A percentile compares a stretch with the other conserved stretches of the same genome.
phyloP scores from a whole-genome alignment of 345 rosid genomes.

The Rhizophora mangle region DNA sequence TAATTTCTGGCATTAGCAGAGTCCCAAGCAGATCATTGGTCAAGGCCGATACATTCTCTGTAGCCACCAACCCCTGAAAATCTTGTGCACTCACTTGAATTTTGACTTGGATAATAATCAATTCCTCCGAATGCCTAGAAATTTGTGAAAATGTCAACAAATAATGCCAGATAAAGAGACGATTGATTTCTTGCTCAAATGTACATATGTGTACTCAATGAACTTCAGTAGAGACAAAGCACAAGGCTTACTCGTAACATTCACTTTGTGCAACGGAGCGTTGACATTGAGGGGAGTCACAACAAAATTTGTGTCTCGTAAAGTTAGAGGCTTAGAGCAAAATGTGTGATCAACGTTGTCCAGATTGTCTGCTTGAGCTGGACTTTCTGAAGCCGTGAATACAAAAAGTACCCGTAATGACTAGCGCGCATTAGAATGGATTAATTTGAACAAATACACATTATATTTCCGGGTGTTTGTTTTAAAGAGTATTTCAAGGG shows the following conservation, averaged over 20 bases:
- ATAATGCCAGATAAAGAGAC: no score
- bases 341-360: no score
- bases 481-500: no score
- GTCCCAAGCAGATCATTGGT: constrained; percentile 10
- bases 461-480: no score
- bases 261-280: neutral
- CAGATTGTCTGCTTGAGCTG: no score
- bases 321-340: neutral
- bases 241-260: neutral
- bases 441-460: no score
- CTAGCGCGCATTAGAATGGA: no score
- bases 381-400: no score
- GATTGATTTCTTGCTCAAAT: no score
- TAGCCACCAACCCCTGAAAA: constrained; percentile 11
- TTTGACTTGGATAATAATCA: neutral
- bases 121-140: neutral
- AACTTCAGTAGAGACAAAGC: neutral
- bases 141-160: neutral
- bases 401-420: no score
- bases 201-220: no score
- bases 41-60: constrained; percentile 5
- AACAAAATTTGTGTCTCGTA: neutral
- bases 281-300: neutral
- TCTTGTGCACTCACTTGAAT: neutral
- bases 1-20: neutral